Evolutionary conservation across 108 stramenopile genomes (phyloP), one percentile per base, ranked within the genome.

Genomic region (Cyclotella sp.): DNA sequence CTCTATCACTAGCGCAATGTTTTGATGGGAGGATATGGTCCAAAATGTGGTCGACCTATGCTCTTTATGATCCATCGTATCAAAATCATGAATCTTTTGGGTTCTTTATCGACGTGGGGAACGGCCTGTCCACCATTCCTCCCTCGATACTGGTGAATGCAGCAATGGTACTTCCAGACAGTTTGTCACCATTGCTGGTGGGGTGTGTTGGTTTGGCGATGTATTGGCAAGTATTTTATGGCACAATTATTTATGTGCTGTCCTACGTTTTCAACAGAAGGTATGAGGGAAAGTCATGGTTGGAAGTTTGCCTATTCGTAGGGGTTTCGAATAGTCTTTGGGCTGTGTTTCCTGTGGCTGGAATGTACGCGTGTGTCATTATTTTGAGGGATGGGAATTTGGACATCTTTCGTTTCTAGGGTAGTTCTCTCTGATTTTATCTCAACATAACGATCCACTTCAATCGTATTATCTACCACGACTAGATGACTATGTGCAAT

Each of bases 81-180:
- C 89, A 89, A 45, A 94, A 94, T 84, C 75, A 87, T 15, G 93
- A 94, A 81, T 84, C 87, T 14, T 94, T 91, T 75, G 93, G 93
- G 53, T 94, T 94, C 64, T 94, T 94, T 73, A 91, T 94, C 44
- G 93, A 94, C 75, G 84, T 92, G 69, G 93, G 93, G 28, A 94
- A 94, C 74, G 93, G 93, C 1, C 81, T 86, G 84, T 85, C 89
- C 9, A 94, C 93, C 26, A 89, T 94, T 28, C 83, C 83, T 39
- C 91, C 93, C 16, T 89, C 88, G 44, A 29, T 91, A 41, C 71
- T 91, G 53, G 81, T 90, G 87, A 92, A 91, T 79, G 55, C 67
- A 26, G 93, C 90, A 18, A 91, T 92, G 21, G 65, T 89, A 0
- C 74, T 71, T 70, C 84, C 87, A 11, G 62, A 71, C 10, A 51